Conservation (phyloP, 352 stramenopile genomes). For the Phytopythium oedochilum region DNA sequence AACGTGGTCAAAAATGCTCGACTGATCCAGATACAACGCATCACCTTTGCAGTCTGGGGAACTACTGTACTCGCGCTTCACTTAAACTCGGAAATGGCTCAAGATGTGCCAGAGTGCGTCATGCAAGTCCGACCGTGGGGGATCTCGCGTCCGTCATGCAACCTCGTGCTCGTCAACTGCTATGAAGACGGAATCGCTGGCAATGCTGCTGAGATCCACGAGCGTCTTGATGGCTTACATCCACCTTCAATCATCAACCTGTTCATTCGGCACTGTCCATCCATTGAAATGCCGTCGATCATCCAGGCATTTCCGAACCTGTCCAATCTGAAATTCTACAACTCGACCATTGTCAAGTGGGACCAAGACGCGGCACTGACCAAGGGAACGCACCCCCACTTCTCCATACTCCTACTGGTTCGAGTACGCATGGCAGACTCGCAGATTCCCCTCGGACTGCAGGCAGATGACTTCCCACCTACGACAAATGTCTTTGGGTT, state of each 20-base stretch:
- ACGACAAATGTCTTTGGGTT: neutral
- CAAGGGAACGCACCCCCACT: conserved; percentile 7
- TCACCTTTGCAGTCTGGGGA: conserved; percentile 3
- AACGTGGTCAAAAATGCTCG: neutral
- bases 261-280: conserved; percentile 22
- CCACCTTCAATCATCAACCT: conserved; percentile 13
- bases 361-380: conserved; percentile 8
- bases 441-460: neutral
- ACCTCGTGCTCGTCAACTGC: conserved; percentile 35
- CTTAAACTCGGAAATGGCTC: neutral
- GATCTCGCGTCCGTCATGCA: conserved; percentile 22
- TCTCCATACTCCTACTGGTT: conserved; percentile 17
- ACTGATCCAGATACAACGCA: neutral
- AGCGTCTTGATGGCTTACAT: conserved; percentile 12
- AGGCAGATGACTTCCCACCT: conserved; percentile 1
- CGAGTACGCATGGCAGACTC: conserved; percentile 14
- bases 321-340: conserved; percentile 24
- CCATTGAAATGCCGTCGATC: conserved; percentile 19
- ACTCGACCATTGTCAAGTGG: conserved; percentile 16
- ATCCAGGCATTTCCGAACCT: conserved; percentile 12
- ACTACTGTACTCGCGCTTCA: neutral
- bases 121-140: conserved; percentile 39
- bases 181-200: conserved; percentile 9
- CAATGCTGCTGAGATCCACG: conserved; percentile 1
- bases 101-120: conserved; percentile 12